A percentile compares a stretch with the other conserved stretches of the same genome.
phyloP scores from a whole-genome alignment of 164 flowering plant genomes.

The Dillenia turbinata region DNA sequence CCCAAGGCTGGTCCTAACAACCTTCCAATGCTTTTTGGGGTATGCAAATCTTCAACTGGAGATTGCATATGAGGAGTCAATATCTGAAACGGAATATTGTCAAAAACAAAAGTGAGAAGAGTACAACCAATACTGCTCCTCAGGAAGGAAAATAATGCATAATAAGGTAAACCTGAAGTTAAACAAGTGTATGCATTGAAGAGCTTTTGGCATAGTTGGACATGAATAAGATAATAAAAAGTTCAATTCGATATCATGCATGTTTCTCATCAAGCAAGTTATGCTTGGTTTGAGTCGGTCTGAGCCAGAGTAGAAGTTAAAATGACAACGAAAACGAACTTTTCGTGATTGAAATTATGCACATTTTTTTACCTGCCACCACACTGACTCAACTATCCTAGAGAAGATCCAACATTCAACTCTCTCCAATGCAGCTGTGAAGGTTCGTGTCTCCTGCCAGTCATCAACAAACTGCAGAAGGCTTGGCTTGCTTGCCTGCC shows the following conservation, averaged over 20 bases:
- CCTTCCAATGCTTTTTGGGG: slow-evolving; percentile 33
- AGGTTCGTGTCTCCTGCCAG: slow-evolving; percentile 92
- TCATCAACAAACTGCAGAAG: slow-evolving; percentile 54
- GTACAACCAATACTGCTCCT: not conserved
- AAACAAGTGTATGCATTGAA: no score
- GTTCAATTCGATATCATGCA: no score
- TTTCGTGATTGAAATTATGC: no score
- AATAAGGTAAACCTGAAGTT: no score
- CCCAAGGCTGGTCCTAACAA: slow-evolving; percentile 67
- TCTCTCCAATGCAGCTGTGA: slow-evolving; percentile 73
- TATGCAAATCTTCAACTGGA: slow-evolving; percentile 30
- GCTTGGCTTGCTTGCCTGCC: slow-evolving; percentile 38
- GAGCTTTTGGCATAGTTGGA: no score
- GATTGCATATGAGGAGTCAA: slow-evolving; percentile 93
- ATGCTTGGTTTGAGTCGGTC: no score
- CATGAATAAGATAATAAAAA: no score
- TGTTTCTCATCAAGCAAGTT: no score
- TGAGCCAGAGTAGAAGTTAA: no score
- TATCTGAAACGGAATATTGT: slow-evolving; percentile 42
- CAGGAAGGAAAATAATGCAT: not conserved
- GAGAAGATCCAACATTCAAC: slow-evolving; percentile 96
- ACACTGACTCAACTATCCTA: slow-evolving; percentile 88
- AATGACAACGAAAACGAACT: no score
- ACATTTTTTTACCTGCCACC: slow-evolving; percentile 87
- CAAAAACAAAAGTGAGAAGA: not conserved